A percentile compares a stretch with the other conserved stretches of the same genome.
These are phyloP conservation scores for Monascus purpureus DNA, from an alignment of 495 filamentous ascomycete genomes.

Conservation along the genomic window DNA sequence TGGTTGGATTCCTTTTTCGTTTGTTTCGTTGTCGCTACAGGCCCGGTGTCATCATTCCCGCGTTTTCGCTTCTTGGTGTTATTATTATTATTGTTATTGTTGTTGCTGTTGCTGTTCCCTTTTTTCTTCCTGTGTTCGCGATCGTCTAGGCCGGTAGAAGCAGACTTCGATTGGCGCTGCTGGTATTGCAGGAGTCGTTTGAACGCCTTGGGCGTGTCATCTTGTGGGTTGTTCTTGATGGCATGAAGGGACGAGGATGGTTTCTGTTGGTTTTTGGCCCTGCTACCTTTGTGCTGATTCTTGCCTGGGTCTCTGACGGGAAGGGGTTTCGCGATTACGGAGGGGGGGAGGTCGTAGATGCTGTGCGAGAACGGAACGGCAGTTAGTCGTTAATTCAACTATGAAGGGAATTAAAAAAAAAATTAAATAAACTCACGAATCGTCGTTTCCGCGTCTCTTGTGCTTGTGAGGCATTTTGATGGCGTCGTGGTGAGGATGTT, in stretches of 20 bases:
- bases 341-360: slow-evolving; percentile 65
- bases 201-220: slow-evolving; percentile 84
- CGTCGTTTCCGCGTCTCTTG: slow-evolving; percentile 42
- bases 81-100: slow-evolving; percentile 12
- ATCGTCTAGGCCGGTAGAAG: no score
- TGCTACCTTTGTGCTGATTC: slow-evolving; percentile 10
- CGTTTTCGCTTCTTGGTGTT: slow-evolving; percentile 39
- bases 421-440: slow-evolving; percentile 15
- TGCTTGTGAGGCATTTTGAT: slow-evolving; percentile 75
- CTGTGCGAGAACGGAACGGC: slow-evolving; percentile 1
- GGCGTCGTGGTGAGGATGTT: slow-evolving; percentile 5
- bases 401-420: slow-evolving; percentile 1
- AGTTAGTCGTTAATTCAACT: neutral
- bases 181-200: slow-evolving; percentile 62
- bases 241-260: slow-evolving; percentile 29
- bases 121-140: no score
- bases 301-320: slow-evolving; percentile 33
- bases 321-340: slow-evolving; percentile 53
- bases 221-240: slow-evolving; percentile 32
- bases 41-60: slow-evolving; percentile 2
- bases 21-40: slow-evolving; percentile 4
- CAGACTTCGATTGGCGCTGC: no score
- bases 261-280: slow-evolving; percentile 24
- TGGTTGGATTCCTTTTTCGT: slow-evolving; percentile 9
- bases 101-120: neutral